A percentile compares a stretch with the other conserved stretches of the same genome.
Evolutionary conservation across 1,284 basidiomycete genomes (phyloP).

Genomic region (Thecaphora frezii): DNA sequence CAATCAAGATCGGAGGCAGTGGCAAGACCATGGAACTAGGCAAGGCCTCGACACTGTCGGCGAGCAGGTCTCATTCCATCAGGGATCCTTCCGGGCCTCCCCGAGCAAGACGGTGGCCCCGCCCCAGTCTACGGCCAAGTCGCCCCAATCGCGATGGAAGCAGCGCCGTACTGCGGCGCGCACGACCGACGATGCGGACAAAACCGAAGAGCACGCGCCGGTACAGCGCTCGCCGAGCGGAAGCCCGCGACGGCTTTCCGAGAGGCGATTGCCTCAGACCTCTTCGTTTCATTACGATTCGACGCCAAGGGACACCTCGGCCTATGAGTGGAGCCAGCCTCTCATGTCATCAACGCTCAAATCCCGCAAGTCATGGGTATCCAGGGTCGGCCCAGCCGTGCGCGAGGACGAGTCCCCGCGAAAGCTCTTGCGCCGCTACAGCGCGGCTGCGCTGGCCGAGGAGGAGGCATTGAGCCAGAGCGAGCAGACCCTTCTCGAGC

Average conservation of each 20-base stretch:
- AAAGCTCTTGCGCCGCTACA: conserved; percentile 42
- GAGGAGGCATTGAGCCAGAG: conserved; percentile 26
- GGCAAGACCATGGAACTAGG: not conserved
- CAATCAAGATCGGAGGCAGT: not conserved
- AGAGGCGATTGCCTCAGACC: conserved; percentile 20
- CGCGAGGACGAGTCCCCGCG: conserved; percentile 32
- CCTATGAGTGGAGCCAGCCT: not conserved
- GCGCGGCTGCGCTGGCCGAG: conserved; percentile 38
- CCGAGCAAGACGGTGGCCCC: not conserved
- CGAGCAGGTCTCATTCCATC: conserved; percentile 13
- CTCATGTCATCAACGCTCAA: conserved; percentile 35
- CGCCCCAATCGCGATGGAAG: not conserved
- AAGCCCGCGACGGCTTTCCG: conserved; percentile 24
- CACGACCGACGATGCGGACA: not conserved
- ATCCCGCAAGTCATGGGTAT: conserved; percentile 15
- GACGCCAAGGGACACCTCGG: conserved; percentile 14
- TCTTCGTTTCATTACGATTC: conserved; percentile 27
- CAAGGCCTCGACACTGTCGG: not conserved
- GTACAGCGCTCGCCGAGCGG: not conserved
- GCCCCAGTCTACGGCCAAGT: not conserved
- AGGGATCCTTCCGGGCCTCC: conserved; percentile 3
- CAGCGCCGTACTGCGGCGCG: not conserved
- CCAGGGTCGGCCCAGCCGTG: not conserved
- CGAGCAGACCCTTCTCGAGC: conserved; percentile 1
- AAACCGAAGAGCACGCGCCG: not conserved